These are phyloP conservation scores for Ulota crispa DNA, from an alignment of 225 moss, liverwort and hornwort genomes.

Conservation along the genomic window DNA sequence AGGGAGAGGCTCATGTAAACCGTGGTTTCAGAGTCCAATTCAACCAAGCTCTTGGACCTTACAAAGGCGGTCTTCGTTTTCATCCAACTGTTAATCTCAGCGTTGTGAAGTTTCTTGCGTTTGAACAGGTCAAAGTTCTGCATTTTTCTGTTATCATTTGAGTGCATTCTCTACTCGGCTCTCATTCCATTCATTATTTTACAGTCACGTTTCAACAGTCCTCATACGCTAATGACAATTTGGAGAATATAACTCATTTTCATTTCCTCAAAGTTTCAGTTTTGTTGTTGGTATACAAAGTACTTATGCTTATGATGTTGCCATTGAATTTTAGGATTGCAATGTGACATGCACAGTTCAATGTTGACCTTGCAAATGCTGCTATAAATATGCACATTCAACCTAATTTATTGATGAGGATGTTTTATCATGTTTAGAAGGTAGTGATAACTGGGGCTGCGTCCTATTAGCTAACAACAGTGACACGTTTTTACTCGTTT, in stretches of 20 bases:
- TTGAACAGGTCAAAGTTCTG: constrained; percentile 77
- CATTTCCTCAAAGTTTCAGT: background rate
- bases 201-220: background rate
- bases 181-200: background rate
- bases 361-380: background rate
- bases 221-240: background rate
- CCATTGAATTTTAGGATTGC: background rate
- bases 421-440: background rate
- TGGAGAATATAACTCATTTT: background rate
- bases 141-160: background rate
- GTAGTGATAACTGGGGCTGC: background rate
- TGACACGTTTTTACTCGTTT: background rate
- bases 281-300: background rate
- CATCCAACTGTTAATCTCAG: constrained; percentile 95
- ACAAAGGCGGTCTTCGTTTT: constrained; percentile 97
- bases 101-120: constrained; percentile 95
- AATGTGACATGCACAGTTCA: background rate
- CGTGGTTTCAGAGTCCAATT: constrained; percentile 98
- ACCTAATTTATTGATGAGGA: background rate
- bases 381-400: background rate
- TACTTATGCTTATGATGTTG: background rate
- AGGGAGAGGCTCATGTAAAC: constrained; percentile 98
- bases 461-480: background rate
- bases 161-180: constrained; percentile 4
- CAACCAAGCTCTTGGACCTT: constrained; percentile 97